Evolutionary conservation across 352 stramenopile genomes (phyloP).

Genomic region (Globisporangium nagaii): DNA sequence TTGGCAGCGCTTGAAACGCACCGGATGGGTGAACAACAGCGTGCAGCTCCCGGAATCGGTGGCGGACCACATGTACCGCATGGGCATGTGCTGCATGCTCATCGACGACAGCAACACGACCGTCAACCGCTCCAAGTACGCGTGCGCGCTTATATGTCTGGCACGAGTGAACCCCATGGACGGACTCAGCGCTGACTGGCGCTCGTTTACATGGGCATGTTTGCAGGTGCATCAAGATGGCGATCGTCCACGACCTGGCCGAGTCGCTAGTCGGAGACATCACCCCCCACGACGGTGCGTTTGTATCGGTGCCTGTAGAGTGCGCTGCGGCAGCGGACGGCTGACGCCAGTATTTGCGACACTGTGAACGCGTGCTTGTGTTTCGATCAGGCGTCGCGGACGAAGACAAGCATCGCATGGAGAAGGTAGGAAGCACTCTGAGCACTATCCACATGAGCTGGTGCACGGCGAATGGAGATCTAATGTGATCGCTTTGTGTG

Average conservation of each 20-base stretch:
- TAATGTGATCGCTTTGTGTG: neutral
- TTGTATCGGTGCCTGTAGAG: constrained; percentile 1
- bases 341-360: too few species aligned
- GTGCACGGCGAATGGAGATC: neutral
- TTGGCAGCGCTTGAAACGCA: constrained; percentile 87
- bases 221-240: constrained; percentile 85
- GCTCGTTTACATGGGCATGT: neutral
- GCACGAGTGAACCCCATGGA: constrained; percentile 4
- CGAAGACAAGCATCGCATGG: constrained; percentile 87
- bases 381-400: constrained; percentile 66
- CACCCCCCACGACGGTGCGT: constrained; percentile 82
- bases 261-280: constrained; percentile 93
- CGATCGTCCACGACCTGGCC: constrained; percentile 91
- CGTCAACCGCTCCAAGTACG: constrained; percentile 61
- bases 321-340: neutral
- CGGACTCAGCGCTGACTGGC: too few species aligned
- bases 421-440: constrained; percentile 42
- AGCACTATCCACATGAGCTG: neutral
- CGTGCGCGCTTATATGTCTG: neutral
- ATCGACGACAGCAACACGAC: constrained; percentile 67
- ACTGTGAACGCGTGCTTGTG: too few species aligned
- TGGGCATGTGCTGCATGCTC: constrained; percentile 89
- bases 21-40: constrained; percentile 91
- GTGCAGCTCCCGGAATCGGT: constrained; percentile 88
- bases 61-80: constrained; percentile 92